A percentile compares a stretch with the other conserved stretches of the same genome.
Evolutionary conservation across 352 stramenopile species (phyloP).

Genomic region (Pythium plurisporium): DNA sequence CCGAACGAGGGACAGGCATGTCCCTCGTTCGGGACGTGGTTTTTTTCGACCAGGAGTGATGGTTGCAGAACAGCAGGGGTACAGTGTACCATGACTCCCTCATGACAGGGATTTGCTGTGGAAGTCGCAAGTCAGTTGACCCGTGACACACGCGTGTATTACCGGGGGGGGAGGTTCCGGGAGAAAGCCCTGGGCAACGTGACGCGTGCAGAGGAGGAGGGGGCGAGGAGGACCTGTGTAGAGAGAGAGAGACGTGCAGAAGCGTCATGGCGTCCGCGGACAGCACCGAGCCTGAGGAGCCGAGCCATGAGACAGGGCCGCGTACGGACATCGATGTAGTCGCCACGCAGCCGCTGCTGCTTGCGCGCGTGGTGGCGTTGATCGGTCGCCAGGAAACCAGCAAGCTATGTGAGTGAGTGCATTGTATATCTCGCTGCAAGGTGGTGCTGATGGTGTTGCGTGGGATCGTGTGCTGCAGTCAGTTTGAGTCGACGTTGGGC

Average conservation of each 20-base stretch:
- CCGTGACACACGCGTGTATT: neutral
- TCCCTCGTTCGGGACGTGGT: too few relatives aligned
- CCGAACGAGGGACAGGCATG: too few relatives aligned
- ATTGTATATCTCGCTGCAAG: neutral
- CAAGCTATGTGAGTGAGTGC: constrained; percentile 17
- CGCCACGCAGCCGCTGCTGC: constrained; percentile 46
- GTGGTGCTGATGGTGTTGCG: constrained; percentile 6
- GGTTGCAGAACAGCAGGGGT: constrained; percentile 18
- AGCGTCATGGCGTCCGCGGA: constrained; percentile 10
- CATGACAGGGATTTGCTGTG: neutral
- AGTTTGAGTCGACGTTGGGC: constrained; percentile 68
- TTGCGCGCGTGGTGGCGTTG: constrained; percentile 62
- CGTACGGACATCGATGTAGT: constrained; percentile 28
- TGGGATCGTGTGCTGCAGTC: too few relatives aligned
- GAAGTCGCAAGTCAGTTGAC: constrained; percentile 27
- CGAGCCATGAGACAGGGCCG: neutral
- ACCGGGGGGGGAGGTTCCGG: too few relatives aligned
- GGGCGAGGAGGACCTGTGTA: neutral
- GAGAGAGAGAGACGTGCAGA: neutral
- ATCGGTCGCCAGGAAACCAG: constrained; percentile 50
- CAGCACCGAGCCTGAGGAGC: constrained; percentile 1
- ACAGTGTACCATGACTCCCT: constrained; percentile 19
- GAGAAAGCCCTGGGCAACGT: too few relatives aligned
- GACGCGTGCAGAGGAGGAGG: neutral
- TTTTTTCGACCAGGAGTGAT: too few relatives aligned